These are phyloP conservation scores for Acanthamoeba royreba DNA, from an alignment of 208 protist genomes.

Conservation along the genomic window DNA sequence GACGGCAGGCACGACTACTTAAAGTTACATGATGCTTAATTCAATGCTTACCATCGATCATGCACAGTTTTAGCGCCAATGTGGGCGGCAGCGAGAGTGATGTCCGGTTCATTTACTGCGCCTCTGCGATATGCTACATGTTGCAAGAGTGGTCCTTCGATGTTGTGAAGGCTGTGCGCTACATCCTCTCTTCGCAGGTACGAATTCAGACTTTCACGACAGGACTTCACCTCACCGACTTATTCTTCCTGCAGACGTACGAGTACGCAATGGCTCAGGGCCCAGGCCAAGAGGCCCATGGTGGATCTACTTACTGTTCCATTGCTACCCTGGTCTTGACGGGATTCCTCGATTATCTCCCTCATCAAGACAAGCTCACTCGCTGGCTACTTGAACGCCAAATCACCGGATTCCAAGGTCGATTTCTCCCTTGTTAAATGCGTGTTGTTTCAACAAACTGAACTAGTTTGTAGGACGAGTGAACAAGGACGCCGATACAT, in stretches of 20 bases:
- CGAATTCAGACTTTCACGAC: no score
- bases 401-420: constrained; percentile 24
- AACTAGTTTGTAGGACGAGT: constrained; percentile 93
- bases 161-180: constrained; percentile 56
- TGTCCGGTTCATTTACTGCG: constrained; percentile 80
- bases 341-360: constrained; percentile 36
- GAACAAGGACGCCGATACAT: constrained; percentile 97
- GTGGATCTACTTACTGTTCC: constrained; percentile 87
- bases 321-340: constrained; percentile 77
- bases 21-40: no score
- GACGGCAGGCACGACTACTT: constrained; percentile 72
- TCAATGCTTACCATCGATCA: neutral
- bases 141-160: constrained; percentile 79
- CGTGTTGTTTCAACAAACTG: no score
- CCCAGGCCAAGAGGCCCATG: constrained; percentile 71
- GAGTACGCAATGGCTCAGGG: constrained; percentile 78
- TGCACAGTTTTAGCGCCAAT: constrained; percentile 29
- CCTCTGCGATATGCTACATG: constrained; percentile 69
- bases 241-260: constrained; percentile 72
- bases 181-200: constrained; percentile 57
- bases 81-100: constrained; percentile 63
- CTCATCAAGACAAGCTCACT: neutral
- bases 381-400: constrained; percentile 45
- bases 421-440: no score
- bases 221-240: no score